Percentiles rank a stretch among this genome's conserved stretches.
These are phyloP conservation scores for Drechslerella stenobrocha DNA, from an alignment of 2,329 filamentous ascomycete genomes.

Conservation along the genomic window DNA sequence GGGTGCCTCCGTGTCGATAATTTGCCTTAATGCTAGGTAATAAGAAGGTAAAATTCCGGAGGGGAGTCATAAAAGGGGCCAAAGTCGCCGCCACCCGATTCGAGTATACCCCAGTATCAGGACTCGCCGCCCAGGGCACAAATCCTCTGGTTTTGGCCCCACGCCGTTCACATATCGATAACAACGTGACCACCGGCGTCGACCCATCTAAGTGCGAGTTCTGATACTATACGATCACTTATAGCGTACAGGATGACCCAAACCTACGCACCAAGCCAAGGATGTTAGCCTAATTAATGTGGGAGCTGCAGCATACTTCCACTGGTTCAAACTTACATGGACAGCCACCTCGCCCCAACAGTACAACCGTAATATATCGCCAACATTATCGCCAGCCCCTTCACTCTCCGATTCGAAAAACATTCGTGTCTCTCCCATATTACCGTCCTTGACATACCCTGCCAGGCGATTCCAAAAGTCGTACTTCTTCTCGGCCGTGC, in stretches of 20 bases:
- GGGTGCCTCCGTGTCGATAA: too few relatives aligned
- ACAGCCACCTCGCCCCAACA: conserved; percentile 32
- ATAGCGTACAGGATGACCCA: conserved; percentile 33
- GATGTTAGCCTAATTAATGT: neutral
- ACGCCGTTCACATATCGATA: conserved; percentile 27
- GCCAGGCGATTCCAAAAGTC: conserved; percentile 24
- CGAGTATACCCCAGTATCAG: neutral
- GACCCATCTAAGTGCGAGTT: conserved; percentile 21
- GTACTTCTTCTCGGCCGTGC: conserved; percentile 24
- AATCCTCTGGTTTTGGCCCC: neutral
- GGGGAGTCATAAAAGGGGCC: too few relatives aligned
- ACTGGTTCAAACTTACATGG: conserved; percentile 17
- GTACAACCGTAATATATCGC: conserved; percentile 33
- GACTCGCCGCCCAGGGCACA: neutral
- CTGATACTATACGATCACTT: conserved; percentile 30
- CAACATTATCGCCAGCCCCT: conserved; percentile 23
- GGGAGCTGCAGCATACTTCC: neutral
- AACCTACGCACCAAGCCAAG: conserved; percentile 4
- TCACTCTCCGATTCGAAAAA: conserved; percentile 33
- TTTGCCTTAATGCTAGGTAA: too few relatives aligned
- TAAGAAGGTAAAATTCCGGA: too few relatives aligned
- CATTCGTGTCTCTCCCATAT: conserved; percentile 22
- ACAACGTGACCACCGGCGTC: conserved; percentile 14
- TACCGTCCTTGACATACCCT: conserved; percentile 29
- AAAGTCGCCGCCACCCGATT: neutral